These are phyloP conservation scores for Colletotrichum paranaense DNA, from an alignment of 2,329 filamentous ascomycete genomes.

Conservation along the genomic window DNA sequence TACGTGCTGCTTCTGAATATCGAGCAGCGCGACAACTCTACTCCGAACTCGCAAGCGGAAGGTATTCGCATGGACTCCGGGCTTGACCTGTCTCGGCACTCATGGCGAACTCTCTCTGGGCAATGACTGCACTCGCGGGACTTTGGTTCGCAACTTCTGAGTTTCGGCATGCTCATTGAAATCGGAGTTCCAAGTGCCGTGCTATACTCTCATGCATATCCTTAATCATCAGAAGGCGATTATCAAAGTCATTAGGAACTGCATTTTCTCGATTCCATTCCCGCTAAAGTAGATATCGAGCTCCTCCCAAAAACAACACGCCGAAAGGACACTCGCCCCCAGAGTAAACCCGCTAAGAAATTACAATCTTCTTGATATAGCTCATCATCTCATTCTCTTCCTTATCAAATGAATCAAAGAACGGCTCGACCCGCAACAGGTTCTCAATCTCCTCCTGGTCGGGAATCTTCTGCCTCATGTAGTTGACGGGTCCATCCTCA, in stretches of 20 bases:
- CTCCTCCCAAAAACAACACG: neutral
- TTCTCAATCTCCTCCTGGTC: neutral
- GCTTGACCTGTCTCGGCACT: neutral
- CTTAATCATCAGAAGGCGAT: too few relatives aligned
- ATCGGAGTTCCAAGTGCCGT: too few relatives aligned
- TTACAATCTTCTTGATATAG: slow-evolving; percentile 10
- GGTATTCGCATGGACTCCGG: neutral
- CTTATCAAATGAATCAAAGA: neutral
- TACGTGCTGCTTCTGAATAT: neutral
- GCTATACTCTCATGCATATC: too few relatives aligned
- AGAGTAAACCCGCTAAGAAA: neutral
- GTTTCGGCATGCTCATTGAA: too few relatives aligned
- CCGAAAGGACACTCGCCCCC: neutral
- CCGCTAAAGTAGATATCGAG: neutral
- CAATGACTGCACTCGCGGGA: neutral
- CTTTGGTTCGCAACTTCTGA: too few relatives aligned
- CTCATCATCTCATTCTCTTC: neutral
- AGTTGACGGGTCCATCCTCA: neutral
- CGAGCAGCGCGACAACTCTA: neutral
- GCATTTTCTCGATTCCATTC: neutral
- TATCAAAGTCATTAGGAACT: neutral
- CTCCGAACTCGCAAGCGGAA: neutral
- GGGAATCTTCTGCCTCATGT: neutral
- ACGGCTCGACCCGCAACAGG: neutral
- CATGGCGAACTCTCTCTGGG: neutral